Conservation (phyloP, 129 eudicot species). For the Helianthus tuberosus region DNA sequence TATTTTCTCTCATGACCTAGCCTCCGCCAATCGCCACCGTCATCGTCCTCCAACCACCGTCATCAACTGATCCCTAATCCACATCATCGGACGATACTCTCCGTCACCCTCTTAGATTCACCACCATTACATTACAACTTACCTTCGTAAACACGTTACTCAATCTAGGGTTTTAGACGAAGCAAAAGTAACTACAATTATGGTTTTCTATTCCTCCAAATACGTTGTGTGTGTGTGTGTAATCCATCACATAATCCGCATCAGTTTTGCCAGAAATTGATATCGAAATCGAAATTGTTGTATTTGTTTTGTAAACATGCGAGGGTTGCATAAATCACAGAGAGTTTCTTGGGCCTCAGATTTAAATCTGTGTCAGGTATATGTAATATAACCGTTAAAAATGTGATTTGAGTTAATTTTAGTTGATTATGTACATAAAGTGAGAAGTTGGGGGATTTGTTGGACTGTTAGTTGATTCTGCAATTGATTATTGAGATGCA, state of each 20-base stretch:
- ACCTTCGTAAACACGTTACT: constrained; percentile 25
- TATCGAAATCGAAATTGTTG: constrained; percentile 23
- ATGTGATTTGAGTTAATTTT: not conserved
- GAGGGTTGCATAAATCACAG: constrained; percentile 72
- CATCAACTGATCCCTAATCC: constrained; percentile 18
- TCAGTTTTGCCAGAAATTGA: constrained; percentile 2
- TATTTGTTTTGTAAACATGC: constrained; percentile 49
- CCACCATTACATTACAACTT: constrained; percentile 10
- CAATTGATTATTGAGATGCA: constrained; percentile 21
- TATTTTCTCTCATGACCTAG: constrained; percentile 25
- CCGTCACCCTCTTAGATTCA: constrained; percentile 24
- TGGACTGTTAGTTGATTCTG: constrained; percentile 14
- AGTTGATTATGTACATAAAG: not conserved
- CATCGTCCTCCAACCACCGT: not conserved
- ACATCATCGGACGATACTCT: not conserved
- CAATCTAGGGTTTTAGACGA: constrained; percentile 35
- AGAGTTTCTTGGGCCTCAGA: constrained; percentile 87
- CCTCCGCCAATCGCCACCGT: constrained; percentile 24
- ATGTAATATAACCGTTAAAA: constrained; percentile 12
- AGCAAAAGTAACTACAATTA: constrained; percentile 18
- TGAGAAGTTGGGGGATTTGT: constrained; percentile 28
- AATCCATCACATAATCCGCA: constrained; percentile 20
- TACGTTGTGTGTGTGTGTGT: constrained; percentile 10
- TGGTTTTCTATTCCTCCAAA: constrained; percentile 22
- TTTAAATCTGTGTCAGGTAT: constrained; percentile 92